phyloP scores from a whole-genome alignment of 2,329 filamentous ascomycete genomes.

The Neurospora sp. region DNA sequence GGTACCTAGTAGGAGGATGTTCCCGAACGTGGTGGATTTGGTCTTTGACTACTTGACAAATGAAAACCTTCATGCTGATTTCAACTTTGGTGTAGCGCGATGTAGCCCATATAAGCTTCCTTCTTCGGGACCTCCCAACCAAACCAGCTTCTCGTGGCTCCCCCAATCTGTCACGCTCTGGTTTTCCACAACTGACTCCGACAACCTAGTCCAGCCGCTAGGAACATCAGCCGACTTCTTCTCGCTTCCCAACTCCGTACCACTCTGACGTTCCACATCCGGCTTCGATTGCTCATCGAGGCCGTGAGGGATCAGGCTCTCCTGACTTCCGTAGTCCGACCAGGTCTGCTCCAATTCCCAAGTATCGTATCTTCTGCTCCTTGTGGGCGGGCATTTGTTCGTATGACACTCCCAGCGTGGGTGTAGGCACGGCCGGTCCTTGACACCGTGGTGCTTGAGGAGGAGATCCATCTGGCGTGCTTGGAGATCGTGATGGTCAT shows the following conservation, averaged over 20 bases:
- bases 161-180: background rate
- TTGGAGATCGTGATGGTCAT: no score
- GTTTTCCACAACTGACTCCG: background rate
- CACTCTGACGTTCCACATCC: background rate
- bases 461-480: no score
- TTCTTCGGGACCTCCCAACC: background rate
- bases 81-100: background rate
- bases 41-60: background rate
- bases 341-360: background rate
- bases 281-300: background rate
- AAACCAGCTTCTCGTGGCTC: background rate
- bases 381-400: no score
- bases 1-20: no score
- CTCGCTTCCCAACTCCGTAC: background rate
- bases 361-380: no score
- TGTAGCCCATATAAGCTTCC: background rate
- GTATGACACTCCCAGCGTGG: no score
- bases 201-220: background rate
- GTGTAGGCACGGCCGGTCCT: no score
- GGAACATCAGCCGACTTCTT: background rate
- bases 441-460: no score
- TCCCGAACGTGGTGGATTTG: background rate
- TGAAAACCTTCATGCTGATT: background rate
- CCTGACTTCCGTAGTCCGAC: background rate
- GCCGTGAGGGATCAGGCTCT: background rate